Evolutionary conservation across 805 yeast species (phyloP).

Genomic region (Maudiozyma bulderi): DNA sequence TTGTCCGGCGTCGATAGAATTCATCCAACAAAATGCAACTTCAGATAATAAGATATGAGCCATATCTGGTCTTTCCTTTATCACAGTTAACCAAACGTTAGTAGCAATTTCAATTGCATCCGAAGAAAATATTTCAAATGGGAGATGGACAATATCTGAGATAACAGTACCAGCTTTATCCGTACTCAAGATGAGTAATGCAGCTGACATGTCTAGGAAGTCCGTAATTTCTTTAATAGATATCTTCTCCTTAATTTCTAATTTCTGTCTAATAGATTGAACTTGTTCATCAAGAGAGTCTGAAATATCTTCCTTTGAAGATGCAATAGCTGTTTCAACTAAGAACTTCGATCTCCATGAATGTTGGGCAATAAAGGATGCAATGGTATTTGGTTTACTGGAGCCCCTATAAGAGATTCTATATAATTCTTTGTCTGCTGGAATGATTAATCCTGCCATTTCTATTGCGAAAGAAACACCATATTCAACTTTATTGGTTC

Average conservation of each 20-base stretch:
- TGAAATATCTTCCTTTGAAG: slow-evolving; percentile 23
- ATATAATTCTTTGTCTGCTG: slow-evolving; percentile 56
- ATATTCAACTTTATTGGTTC: slow-evolving; percentile 43
- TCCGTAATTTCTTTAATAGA: slow-evolving; percentile 30
- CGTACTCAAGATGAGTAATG: slow-evolving; percentile 32
- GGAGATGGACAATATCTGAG: slow-evolving; percentile 49
- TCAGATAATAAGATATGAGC: slow-evolving; percentile 58
- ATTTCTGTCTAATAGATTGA: slow-evolving; percentile 12
- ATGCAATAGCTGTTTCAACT: slow-evolving; percentile 25
- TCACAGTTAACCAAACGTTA: slow-evolving; percentile 71
- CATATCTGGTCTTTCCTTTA: slow-evolving; percentile 53
- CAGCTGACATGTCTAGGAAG: slow-evolving; percentile 37
- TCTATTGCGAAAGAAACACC: slow-evolving; percentile 90
- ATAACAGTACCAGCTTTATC: slow-evolving; percentile 33
- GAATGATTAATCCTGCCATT: slow-evolving; percentile 67
- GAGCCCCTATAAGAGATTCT: slow-evolving; percentile 33
- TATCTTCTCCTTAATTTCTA: slow-evolving; percentile 15
- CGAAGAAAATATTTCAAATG: slow-evolving; percentile 58
- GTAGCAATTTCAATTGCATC: slow-evolving; percentile 53
- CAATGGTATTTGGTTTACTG: slow-evolving; percentile 45
- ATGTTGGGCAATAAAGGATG: slow-evolving; percentile 68
- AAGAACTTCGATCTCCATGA: slow-evolving; percentile 51
- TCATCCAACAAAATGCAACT: slow-evolving; percentile 60
- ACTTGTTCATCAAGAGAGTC: slow-evolving; percentile 13
- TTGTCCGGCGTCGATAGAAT: slow-evolving; percentile 42